Percentiles rank a stretch among this genome's conserved stretches.
phyloP scores from a whole-genome alignment of 169 alveolate species.

The Plasmodium falciparum region DNA sequence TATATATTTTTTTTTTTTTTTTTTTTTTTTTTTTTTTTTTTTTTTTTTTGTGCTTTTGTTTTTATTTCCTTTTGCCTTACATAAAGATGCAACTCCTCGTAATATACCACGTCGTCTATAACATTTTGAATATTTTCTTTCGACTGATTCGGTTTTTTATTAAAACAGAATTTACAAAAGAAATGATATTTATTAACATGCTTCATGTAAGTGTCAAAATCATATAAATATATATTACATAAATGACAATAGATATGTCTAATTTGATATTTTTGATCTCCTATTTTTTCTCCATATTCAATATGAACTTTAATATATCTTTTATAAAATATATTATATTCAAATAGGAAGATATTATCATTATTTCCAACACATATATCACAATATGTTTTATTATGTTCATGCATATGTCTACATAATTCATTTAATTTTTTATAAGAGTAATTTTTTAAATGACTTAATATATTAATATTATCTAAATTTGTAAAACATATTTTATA shows the following conservation, averaged over 20 bases:
- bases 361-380: constrained; percentile 73
- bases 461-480: constrained; percentile 42
- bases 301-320: constrained; percentile 45
- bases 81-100: constrained; percentile 59
- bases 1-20: too few relatives aligned
- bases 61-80: constrained; percentile 15
- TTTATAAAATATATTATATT: constrained; percentile 65
- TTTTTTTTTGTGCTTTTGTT: background rate
- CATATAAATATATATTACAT: constrained; percentile 62
- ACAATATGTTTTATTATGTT: constrained; percentile 73
- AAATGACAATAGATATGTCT: constrained; percentile 75
- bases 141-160: constrained; percentile 21
- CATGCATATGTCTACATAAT: constrained; percentile 44
- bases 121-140: constrained; percentile 27
- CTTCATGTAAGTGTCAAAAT: constrained; percentile 60
- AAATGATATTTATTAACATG: constrained; percentile 74
- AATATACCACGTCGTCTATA: constrained; percentile 44
- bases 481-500: constrained; percentile 66
- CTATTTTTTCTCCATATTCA: constrained; percentile 64
- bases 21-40: too few relatives aligned
- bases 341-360: constrained; percentile 67
- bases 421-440: constrained; percentile 54
- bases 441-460: constrained; percentile 37
- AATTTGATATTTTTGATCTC: constrained; percentile 54
- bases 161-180: constrained; percentile 73